Conservation (phyloP, 2,329 filamentous ascomycete species). For the Malbranchea cinnamomea region DNA sequence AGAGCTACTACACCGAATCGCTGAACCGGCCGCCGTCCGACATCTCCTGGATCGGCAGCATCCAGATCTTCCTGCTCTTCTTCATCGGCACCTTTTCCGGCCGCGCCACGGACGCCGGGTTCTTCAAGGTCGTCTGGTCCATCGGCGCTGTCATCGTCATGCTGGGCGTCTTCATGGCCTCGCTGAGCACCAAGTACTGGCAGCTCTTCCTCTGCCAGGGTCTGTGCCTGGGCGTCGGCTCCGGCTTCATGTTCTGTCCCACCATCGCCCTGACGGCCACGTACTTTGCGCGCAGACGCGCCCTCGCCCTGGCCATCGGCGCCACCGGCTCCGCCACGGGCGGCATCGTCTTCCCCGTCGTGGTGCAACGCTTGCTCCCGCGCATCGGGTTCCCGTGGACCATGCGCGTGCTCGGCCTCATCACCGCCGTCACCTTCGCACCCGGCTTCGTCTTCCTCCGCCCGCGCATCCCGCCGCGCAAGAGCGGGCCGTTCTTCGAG, state of each 20-base stretch:
- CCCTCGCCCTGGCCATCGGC: slow-evolving; percentile 44
- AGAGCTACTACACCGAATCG: slow-evolving; percentile 35
- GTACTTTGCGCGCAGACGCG: slow-evolving; percentile 46
- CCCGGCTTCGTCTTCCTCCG: slow-evolving; percentile 31
- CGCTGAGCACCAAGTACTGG: slow-evolving; percentile 34
- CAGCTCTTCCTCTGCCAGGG: slow-evolving; percentile 38
- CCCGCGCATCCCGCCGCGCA: slow-evolving; percentile 35
- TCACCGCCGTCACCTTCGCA: slow-evolving; percentile 36
- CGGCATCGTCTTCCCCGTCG: slow-evolving; percentile 48
- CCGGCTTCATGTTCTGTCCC: slow-evolving; percentile 40
- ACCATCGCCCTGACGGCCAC: slow-evolving; percentile 41
- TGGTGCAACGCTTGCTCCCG: slow-evolving; percentile 42
- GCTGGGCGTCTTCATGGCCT: slow-evolving; percentile 38
- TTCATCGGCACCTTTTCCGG: slow-evolving; percentile 37
- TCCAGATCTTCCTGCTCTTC: slow-evolving; percentile 38
- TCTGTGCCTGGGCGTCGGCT: slow-evolving; percentile 41
- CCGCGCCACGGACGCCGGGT: slow-evolving; percentile 37
- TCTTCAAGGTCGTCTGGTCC: slow-evolving; percentile 31
- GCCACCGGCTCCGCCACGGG: slow-evolving; percentile 47
- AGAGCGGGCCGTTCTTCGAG: slow-evolving; percentile 37
- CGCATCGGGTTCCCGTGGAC: slow-evolving; percentile 51
- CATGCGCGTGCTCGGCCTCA: slow-evolving; percentile 45
- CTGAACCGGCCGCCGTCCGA: slow-evolving; percentile 30
- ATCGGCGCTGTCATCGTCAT: slow-evolving; percentile 30
- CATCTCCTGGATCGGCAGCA: slow-evolving; percentile 38